Evolutionary conservation across 1,284 basidiomycete species (phyloP).

Genomic region (Xerocomus minutiporus): DNA sequence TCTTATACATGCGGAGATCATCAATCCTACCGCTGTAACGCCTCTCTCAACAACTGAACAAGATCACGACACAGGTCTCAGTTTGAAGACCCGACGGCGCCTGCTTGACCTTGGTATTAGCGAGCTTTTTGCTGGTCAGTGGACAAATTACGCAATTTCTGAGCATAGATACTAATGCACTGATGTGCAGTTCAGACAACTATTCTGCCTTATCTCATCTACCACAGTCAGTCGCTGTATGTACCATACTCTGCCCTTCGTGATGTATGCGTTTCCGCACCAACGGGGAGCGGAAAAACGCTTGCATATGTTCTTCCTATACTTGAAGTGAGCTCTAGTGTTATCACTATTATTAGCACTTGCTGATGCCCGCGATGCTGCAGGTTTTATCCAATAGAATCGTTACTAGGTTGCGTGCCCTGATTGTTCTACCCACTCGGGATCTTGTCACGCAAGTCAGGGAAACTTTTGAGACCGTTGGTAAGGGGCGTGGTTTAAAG

Average conservation of each 20-base stretch:
- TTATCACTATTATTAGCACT: not conserved
- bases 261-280: conserved; percentile 95
- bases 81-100: conserved; percentile 57
- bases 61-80: conserved; percentile 47
- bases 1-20: conserved; percentile 65
- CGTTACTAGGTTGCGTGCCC: conserved; percentile 82
- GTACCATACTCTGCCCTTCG: conserved; percentile 65
- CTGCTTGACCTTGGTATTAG: conserved; percentile 72
- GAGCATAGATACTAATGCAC: conserved; percentile 6
- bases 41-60: conserved; percentile 45
- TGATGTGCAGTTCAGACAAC: conserved; percentile 69
- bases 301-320: conserved; percentile 92
- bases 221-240: conserved; percentile 51
- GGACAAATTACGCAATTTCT: not conserved
- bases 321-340: conserved; percentile 59
- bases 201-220: conserved; percentile 74
- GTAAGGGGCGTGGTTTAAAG: conserved; percentile 83
- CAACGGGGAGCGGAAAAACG: conserved; percentile 96
- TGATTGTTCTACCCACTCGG: conserved; percentile 90
- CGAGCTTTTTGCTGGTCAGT: conserved; percentile 83
- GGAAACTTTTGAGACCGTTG: conserved; percentile 84
- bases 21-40: conserved; percentile 54
- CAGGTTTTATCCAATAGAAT: conserved; percentile 70
- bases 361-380: conserved; percentile 1
- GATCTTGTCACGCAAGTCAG: conserved; percentile 93